These are phyloP conservation scores for Penicillium silybi DNA, from an alignment of 495 filamentous ascomycete species.

Conservation along the genomic window DNA sequence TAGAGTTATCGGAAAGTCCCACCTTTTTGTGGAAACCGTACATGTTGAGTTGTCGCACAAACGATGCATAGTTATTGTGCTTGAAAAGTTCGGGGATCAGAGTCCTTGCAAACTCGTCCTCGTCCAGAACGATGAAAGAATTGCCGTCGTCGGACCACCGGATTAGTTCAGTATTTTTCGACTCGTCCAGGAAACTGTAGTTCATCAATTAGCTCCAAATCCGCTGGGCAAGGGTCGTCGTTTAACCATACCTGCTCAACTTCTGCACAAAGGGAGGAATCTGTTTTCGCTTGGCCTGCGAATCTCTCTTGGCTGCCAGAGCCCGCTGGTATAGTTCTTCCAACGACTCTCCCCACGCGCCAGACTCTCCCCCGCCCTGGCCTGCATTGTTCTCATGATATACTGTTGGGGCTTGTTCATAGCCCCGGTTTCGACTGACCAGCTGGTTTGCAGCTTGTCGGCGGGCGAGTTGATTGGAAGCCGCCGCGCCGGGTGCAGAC, in stretches of 20 bases:
- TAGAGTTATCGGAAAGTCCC: slow-evolving; percentile 92
- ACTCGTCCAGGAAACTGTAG: slow-evolving; percentile 83
- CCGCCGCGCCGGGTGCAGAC: slow-evolving; percentile 39
- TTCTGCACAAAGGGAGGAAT: slow-evolving; percentile 99
- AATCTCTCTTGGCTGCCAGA: slow-evolving; percentile 71
- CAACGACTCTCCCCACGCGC: slow-evolving; percentile 62
- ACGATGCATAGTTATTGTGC: slow-evolving; percentile 98
- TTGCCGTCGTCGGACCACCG: slow-evolving; percentile 96
- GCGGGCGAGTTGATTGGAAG: slow-evolving; percentile 65
- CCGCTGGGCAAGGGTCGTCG: not conserved
- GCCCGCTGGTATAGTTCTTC: slow-evolving; percentile 75
- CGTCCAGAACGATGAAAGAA: slow-evolving; percentile 94
- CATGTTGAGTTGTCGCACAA: slow-evolving; percentile 98
- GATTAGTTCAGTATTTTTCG: slow-evolving; percentile 89
- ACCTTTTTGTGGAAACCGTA: slow-evolving; percentile 99
- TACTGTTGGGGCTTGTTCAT: slow-evolving; percentile 42
- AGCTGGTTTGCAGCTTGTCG: slow-evolving; percentile 59
- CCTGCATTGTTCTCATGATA: slow-evolving; percentile 46
- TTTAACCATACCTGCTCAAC: slow-evolving; percentile 75
- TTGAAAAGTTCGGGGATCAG: slow-evolving; percentile 98
- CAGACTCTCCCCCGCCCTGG: slow-evolving; percentile 32
- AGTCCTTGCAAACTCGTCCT: slow-evolving; percentile 98
- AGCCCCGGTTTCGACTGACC: slow-evolving; percentile 44
- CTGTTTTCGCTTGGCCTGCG: slow-evolving; percentile 80
- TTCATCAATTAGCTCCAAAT: not conserved